Conservation (phyloP, 306 rosid species). For the Abrus pulchellus region DNA sequence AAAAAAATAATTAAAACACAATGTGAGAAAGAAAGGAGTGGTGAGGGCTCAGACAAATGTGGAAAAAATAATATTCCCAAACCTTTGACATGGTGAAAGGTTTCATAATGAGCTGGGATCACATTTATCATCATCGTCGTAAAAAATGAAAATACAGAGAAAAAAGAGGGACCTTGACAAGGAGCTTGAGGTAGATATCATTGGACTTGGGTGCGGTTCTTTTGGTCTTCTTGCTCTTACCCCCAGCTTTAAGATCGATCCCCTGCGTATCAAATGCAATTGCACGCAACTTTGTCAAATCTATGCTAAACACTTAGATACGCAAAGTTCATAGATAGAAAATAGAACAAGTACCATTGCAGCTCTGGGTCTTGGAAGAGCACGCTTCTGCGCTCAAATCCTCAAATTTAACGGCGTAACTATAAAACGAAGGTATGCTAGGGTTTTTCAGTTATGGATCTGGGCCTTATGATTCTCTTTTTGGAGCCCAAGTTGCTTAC, state of each 20-base stretch:
- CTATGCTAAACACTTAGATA: background rate
- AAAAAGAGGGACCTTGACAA: slow-evolving; percentile 51
- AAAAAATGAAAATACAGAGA: background rate
- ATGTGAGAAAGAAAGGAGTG: background rate
- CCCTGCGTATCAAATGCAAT: slow-evolving; percentile 44
- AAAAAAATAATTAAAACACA: background rate
- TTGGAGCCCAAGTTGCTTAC: background rate
- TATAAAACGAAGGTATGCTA: background rate
- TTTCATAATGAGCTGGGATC: slow-evolving; percentile 69
- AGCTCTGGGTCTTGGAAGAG: slow-evolving; percentile 2
- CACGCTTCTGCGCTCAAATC: background rate
- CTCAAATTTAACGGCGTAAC: background rate
- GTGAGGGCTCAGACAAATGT: slow-evolving; percentile 57
- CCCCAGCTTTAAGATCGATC: slow-evolving; percentile 78
- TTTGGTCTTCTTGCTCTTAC: slow-evolving; percentile 85
- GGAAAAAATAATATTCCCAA: slow-evolving; percentile 51
- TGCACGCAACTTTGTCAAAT: background rate
- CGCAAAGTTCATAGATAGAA: background rate
- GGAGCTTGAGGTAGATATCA: slow-evolving; percentile 76
- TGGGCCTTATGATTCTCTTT: background rate
- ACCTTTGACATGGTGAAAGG: slow-evolving; percentile 42
- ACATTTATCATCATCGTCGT: slow-evolving; percentile 57
- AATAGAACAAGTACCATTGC: slow-evolving; percentile 38
- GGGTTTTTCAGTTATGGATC: slow-evolving; percentile 46
- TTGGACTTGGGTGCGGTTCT: slow-evolving; percentile 83